Conservation (phyloP, 1,284 basidiomycete genomes). For the Fistulina hepatica region DNA sequence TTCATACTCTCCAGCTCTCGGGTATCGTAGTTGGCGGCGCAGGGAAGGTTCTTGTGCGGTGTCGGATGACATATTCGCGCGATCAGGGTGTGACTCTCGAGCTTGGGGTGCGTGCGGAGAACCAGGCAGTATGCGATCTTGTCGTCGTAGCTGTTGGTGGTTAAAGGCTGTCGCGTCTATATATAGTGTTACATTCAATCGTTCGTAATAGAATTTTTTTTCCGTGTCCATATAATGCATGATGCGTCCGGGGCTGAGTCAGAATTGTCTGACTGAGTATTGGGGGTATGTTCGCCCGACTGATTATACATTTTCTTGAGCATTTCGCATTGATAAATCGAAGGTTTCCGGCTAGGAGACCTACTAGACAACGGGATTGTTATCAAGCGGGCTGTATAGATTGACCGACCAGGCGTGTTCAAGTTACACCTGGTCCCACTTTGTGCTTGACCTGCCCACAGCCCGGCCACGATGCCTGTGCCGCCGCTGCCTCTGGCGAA, state of each 20-base stretch:
- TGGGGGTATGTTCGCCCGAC: no score
- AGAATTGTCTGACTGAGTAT: no score
- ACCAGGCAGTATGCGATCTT: conserved; percentile 75
- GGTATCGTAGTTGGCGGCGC: conserved; percentile 84
- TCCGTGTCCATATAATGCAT: no score
- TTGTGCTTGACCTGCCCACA: conserved; percentile 7
- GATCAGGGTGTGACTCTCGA: conserved; percentile 95
- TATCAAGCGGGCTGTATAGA: no score
- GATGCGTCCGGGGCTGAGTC: no score
- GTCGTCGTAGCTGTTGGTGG: conserved; percentile 87
- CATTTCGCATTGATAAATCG: no score
- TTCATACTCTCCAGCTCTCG: conserved; percentile 91
- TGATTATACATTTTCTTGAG: no score
- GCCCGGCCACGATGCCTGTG: conserved; percentile 20
- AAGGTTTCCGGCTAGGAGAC: no score
- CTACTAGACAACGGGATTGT: no score
- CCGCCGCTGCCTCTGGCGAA: conserved; percentile 58
- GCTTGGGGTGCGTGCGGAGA: conserved; percentile 86
- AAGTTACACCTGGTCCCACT: no score
- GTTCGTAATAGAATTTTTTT: conserved; percentile 4
- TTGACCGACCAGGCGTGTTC: no score
- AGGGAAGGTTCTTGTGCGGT: conserved; percentile 87
- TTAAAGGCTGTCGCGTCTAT: conserved; percentile 23
- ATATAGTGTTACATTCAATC: no score
- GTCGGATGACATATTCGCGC: conserved; percentile 89